Base-by-base conservation (phyloP, 805 yeast genomes). In the Saccharomyces eubayanus region DNA sequence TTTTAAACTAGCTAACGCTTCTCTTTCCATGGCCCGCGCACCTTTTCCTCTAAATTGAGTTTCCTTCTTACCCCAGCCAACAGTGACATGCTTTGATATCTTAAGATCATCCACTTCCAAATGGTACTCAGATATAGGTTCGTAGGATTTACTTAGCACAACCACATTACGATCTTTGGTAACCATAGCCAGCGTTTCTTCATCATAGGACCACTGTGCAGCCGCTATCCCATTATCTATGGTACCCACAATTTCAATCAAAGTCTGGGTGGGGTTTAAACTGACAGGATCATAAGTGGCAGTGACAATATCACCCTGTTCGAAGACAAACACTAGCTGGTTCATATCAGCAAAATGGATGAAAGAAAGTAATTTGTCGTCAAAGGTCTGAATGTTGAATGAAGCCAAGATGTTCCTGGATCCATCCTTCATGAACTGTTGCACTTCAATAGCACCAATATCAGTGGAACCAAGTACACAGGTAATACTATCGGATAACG, bases 11-110 rank as follows among this genome's bases (percentile, higher is more conserved):
- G 83, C 75, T 41, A 75, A 57, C 6, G 79, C 77, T 28, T 66
- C 86, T 70, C 92, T 78, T 70, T 87, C 95, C 56, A 80, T 65
- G 6, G 87, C 89, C 62, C 84, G 85, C 30, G 87, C 94, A 58
- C 99, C 99, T 64, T 80, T 84, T 51, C 99, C 99, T 70, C 86
- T 83, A 70, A 94, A 94, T 72, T 94, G 99, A 0, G 99, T 94
- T 68, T 92, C 98, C 60, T 85, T 84, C 57, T 86, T 87, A 65
- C 99, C 99, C 99, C 99, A 94, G 28, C 99, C 99, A 46, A 94
- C 97, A 28, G 92, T 85, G 40, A 94, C 97, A 65, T 94, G 96
- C 59, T 83, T 84, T 1, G 90, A 84, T 50, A 81, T 71, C 31
- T 72, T 67, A 48, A 91, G 75, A 66, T 94, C 99, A 8, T 77